Evolutionary conservation across 2,329 filamentous ascomycete species (phyloP), one percentile per base, ranked within the genome.

Genomic region (Penicillium decumbens): DNA sequence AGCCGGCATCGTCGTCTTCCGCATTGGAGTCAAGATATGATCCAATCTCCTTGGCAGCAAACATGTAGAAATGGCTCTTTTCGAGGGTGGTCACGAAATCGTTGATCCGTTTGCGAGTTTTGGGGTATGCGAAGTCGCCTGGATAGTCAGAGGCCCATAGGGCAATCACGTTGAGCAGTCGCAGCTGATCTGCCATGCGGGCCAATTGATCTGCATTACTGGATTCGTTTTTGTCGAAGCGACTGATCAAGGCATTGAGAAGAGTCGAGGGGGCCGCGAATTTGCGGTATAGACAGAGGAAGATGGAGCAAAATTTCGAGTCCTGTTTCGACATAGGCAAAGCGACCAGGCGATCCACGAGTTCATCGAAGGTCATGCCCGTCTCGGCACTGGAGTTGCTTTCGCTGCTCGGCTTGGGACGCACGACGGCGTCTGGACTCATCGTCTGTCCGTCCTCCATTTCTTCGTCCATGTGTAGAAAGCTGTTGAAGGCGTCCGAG

Each of bases 131-230:
- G 75, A 97, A 95, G 69, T 98, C 93, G 13, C 90, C 92, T 0
- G 93, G 91, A 68, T 97, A 97, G 38, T 85, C 77, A 13, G 85
- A 84, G 1, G 95, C 85, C 93, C 93, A 98, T 66, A 88, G 88
- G 4, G 89, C 88, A 50, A 97, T 75, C 6, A 93, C 83, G 58
- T 88, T 85, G 33, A 95, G 84, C 53, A 92, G 87, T 44, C 91
- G 83, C 47, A 95, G 78, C 66, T 96, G 92, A 4, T 85, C 83
- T 6, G 87, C 84, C 35, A 87, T 91, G 60, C 86, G 89, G 46
- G 84, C 84, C 38, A 96, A 80, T 55, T 88, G 85, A 55, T 83
- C 78, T 52, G 87, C 84, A 38, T 83, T 81, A 61, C 83, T 82
- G 23, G 87, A 77, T 57, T 95, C 87, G 52, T 95, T 82, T 33